phyloP scores from a whole-genome alignment of 164 flowering plant genomes.

The Dillenia turbinata region DNA sequence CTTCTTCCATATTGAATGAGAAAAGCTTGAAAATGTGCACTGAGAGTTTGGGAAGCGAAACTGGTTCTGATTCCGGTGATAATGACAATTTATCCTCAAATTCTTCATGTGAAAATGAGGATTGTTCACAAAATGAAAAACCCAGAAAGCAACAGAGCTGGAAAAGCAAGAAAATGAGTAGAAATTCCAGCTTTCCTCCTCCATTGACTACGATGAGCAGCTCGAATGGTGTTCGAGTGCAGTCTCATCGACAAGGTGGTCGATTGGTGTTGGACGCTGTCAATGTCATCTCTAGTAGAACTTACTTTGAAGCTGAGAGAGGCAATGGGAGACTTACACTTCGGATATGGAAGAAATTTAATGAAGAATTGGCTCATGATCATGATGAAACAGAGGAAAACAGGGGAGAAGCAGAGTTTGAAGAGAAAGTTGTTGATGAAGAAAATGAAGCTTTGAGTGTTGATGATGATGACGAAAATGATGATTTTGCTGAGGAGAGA shows the following conservation, averaged over 20 bases:
- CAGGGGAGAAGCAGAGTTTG: not conserved
- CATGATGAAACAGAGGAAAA: not conserved
- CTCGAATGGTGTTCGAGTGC: slow-evolving; percentile 24
- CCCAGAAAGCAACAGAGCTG: too few relatives aligned
- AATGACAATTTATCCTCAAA: not conserved
- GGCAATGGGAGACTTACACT: slow-evolving; percentile 48
- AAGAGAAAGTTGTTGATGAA: slow-evolving; percentile 6
- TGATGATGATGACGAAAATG: slow-evolving; percentile 6
- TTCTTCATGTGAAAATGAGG: too few relatives aligned
- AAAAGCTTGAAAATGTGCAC: slow-evolving; percentile 78
- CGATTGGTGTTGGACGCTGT: slow-evolving; percentile 48
- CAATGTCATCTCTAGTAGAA: slow-evolving; percentile 1
- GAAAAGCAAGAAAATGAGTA: slow-evolving; percentile 3
- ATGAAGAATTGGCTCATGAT: slow-evolving; percentile 3
- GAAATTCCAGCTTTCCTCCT: slow-evolving; percentile 38
- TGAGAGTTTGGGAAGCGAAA: slow-evolving; percentile 65
- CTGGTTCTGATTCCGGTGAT: slow-evolving; percentile 37
- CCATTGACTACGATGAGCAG: slow-evolving; percentile 46
- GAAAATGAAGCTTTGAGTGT: not conserved
- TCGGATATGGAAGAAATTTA: slow-evolving; percentile 10
- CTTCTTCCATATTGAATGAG: slow-evolving; percentile 34
- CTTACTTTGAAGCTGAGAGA: slow-evolving; percentile 39
- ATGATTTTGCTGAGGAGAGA: slow-evolving; percentile 11
- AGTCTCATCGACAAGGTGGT: slow-evolving; percentile 49
- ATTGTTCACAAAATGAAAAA: too few relatives aligned